A percentile compares a stretch with the other conserved stretches of the same genome.
Evolutionary conservation across 306 rosid species (phyloP).

Genomic region (Begonia masoniana): DNA sequence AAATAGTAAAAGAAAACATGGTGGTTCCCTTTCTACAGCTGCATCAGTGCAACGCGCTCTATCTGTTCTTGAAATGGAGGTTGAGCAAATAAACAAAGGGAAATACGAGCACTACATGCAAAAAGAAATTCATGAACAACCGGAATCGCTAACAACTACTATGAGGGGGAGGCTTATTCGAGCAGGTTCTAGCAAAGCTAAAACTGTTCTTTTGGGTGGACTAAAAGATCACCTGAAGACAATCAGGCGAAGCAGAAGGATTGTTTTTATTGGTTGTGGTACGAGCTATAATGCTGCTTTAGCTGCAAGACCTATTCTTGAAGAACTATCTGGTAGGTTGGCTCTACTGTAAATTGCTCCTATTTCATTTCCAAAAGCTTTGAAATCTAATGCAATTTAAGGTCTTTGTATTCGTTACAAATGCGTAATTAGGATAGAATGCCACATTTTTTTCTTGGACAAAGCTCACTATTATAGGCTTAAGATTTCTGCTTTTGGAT

Average conservation of each 20-base stretch:
- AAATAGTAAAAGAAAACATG: conserved; percentile 43
- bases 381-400: too few species aligned
- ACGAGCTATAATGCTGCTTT: conserved; percentile 98
- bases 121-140: conserved; percentile 96
- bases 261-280: conserved; percentile 91
- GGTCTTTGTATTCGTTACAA: too few species aligned
- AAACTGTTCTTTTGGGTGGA: conserved; percentile 89
- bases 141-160: conserved; percentile 88
- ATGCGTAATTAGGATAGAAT: too few species aligned
- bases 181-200: conserved; percentile 61
- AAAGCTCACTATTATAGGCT: too few species aligned
- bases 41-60: conserved; percentile 89
- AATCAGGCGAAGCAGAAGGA: conserved; percentile 89
- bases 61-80: conserved; percentile 95
- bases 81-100: conserved; percentile 94
- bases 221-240: conserved; percentile 94
- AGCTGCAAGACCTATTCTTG: conserved; percentile 94
- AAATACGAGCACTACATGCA: conserved; percentile 92
- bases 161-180: conserved; percentile 95
- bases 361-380: too few species aligned
- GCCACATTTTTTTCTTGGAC: too few species aligned
- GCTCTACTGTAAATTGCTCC: conserved; percentile 9
- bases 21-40: conserved; percentile 44
- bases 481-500: too few species aligned
- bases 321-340: conserved; percentile 88